Evolutionary conservation across 768 basidiomycete genomes (phyloP).

Genomic region (Phlebiopsis gigantea): DNA sequence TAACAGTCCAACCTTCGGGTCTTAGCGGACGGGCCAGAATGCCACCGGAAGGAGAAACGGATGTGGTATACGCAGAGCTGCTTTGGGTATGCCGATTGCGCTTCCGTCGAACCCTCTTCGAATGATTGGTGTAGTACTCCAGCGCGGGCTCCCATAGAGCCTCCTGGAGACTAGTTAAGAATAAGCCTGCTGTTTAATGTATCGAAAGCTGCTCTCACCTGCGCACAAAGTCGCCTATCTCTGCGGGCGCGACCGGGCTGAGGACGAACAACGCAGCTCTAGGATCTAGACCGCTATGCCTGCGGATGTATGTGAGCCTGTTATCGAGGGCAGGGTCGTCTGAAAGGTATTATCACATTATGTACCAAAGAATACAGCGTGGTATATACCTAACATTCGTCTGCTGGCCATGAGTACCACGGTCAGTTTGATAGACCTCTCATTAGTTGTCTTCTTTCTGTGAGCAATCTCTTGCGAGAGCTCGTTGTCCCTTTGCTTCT

Average conservation of each 20-base stretch:
- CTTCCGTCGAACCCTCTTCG: slow-evolving; percentile 87
- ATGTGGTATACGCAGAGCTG: slow-evolving; percentile 44
- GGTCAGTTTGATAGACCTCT: slow-evolving; percentile 90
- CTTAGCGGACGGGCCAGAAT: slow-evolving; percentile 56
- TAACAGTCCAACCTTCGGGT: slow-evolving; percentile 89
- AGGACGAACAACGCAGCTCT: slow-evolving; percentile 92
- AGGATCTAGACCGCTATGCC: slow-evolving; percentile 85
- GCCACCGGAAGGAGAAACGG: slow-evolving; percentile 40
- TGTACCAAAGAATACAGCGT: neutral
- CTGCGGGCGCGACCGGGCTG: slow-evolving; percentile 82
- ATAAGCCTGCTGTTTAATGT: slow-evolving; percentile 1
- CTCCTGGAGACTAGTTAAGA: slow-evolving; percentile 62
- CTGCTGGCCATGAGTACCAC: slow-evolving; percentile 91
- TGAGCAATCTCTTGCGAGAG: slow-evolving; percentile 75
- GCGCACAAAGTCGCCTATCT: slow-evolving; percentile 84
- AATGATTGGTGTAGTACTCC: slow-evolving; percentile 92
- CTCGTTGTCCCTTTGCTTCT: slow-evolving; percentile 67
- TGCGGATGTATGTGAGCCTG: slow-evolving; percentile 80
- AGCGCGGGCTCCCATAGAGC: slow-evolving; percentile 85
- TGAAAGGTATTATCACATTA: slow-evolving; percentile 24
- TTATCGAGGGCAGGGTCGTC: slow-evolving; percentile 83
- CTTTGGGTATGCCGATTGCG: slow-evolving; percentile 74
- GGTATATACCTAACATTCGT: slow-evolving; percentile 69
- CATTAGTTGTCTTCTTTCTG: slow-evolving; percentile 73
- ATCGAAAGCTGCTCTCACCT: slow-evolving; percentile 40